Percentiles rank a stretch among this genome's conserved stretches.
These are phyloP conservation scores for Neofusicoccum umdonicola DNA, from an alignment of 2,329 filamentous ascomycete genomes.

Conservation along the genomic window DNA sequence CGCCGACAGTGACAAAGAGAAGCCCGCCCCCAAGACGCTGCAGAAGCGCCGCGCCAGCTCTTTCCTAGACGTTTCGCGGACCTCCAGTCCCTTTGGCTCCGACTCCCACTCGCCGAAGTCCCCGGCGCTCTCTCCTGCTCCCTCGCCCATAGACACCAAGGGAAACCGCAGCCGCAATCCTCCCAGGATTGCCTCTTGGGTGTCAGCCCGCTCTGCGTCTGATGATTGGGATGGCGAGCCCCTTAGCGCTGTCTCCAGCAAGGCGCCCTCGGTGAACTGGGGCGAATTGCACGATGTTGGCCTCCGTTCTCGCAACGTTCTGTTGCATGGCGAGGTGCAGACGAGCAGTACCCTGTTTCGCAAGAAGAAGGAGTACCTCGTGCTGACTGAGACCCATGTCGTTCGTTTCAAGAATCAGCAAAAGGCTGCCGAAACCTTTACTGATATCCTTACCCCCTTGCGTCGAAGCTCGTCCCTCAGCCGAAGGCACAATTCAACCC, in stretches of 20 bases:
- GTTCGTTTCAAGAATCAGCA: constrained; percentile 66
- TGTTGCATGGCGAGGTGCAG: constrained; percentile 69
- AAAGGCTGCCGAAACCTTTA: constrained; percentile 64
- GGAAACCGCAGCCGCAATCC: constrained; percentile 22
- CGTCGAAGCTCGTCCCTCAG: constrained; percentile 38
- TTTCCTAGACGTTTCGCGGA: constrained; percentile 20
- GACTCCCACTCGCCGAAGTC: constrained; percentile 22
- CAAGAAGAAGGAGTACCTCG: constrained; percentile 70
- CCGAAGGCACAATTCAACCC: constrained; percentile 59
- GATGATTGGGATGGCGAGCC: constrained; percentile 53
- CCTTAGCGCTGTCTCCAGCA: constrained; percentile 50
- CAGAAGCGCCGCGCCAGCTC: constrained; percentile 33
- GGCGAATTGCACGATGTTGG: constrained; percentile 40
- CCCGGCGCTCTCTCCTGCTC: constrained; percentile 4
- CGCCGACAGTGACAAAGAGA: constrained; percentile 24
- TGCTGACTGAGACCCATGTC: constrained; percentile 67
- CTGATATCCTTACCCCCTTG: constrained; percentile 30
- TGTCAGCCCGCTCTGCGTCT: constrained; percentile 47
- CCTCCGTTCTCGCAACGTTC: constrained; percentile 43
- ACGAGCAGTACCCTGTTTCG: constrained; percentile 68
- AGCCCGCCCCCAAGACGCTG: constrained; percentile 19
- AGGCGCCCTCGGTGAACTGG: constrained; percentile 47
- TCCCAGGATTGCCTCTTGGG: constrained; percentile 60
- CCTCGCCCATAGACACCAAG: constrained; percentile 23
- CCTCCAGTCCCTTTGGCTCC: constrained; percentile 42